Percentiles rank a stretch among this genome's conserved stretches.
Conservation (phyloP, 768 basidiomycete species). For the Flagelloscypha sp. region DNA sequence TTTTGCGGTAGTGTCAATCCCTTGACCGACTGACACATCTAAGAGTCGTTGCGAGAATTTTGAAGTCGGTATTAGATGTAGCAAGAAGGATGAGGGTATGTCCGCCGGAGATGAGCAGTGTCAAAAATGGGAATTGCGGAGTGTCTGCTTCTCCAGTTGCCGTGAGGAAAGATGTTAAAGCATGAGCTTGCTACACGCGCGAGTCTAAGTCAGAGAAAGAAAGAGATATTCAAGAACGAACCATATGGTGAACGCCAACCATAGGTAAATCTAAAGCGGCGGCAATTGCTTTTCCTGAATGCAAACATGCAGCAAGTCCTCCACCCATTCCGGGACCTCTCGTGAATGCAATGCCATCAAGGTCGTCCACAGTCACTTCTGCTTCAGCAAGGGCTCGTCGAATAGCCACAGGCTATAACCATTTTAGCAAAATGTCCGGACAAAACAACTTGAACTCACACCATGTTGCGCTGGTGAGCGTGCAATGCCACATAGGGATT, state of each 20-base stretch:
- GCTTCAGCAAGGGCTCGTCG: slow-evolving; percentile 61
- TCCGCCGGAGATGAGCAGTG: slow-evolving; percentile 86
- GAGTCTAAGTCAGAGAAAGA: slow-evolving; percentile 3
- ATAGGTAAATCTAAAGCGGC: slow-evolving; percentile 70
- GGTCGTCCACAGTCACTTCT: slow-evolving; percentile 42
- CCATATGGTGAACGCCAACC: slow-evolving; percentile 95
- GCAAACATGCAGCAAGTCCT: slow-evolving; percentile 71
- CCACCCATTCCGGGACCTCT: slow-evolving; percentile 81
- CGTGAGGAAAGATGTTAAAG: slow-evolving; percentile 73
- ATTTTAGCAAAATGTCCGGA: not conserved
- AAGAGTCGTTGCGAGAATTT: slow-evolving; percentile 64
- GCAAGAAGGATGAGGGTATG: slow-evolving; percentile 86
- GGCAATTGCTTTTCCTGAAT: slow-evolving; percentile 81
- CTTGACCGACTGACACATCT: slow-evolving; percentile 71
- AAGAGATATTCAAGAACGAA: slow-evolving; percentile 21
- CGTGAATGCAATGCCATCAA: slow-evolving; percentile 89
- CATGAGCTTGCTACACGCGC: slow-evolving; percentile 76
- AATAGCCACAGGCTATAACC: slow-evolving; percentile 63
- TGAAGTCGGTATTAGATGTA: slow-evolving; percentile 45
- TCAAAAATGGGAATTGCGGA: slow-evolving; percentile 78
- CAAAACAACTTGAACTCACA: slow-evolving; percentile 16
- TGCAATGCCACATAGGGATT: slow-evolving; percentile 70
- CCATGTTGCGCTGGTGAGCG: slow-evolving; percentile 77
- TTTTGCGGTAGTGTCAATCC: slow-evolving; percentile 78
- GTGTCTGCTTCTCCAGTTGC: slow-evolving; percentile 26